Base-by-base conservation (phyloP, 495 filamentous ascomycete genomes). In the Wilcoxina mikolae region DNA sequence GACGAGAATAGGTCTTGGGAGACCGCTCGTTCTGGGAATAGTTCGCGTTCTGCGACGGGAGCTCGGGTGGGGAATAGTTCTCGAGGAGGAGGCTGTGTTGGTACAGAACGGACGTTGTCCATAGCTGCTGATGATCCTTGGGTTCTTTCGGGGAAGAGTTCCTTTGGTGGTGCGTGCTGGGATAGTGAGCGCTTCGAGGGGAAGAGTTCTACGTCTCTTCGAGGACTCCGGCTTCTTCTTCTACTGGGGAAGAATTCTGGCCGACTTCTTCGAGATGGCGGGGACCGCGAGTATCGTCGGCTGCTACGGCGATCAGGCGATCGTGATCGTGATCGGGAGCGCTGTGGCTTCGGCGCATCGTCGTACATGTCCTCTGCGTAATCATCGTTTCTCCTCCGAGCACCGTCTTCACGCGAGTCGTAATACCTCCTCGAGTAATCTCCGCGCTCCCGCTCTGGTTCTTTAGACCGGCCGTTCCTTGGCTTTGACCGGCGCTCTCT, bases 381-480 rank as follows among this genome's bases (percentile, higher is more conserved):
- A 0, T 42, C 57, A 26, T 58, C 41, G 11, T 49, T 12, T 3
- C 46, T 53, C 18, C 71, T 57, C 25, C 68, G 62, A 3, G 31
- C 5, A 26, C 62, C 47, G 24, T 64, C 47, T 51, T 60, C 56
- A 7, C 52, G 59, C 9, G 29, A 20, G 42, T 58, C 55, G 50
- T 58, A 66, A 50, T 57, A 55, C n/a, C 60, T 22, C 49, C 56
- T 48, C 56, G 57, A 39, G 49, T 64, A 51, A 58, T 68, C 26
- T 56, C 56, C 12, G 58, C 68, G 59, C 68, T 57, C 9, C 58
- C 60, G 43, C 75, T 75, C 20, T 51, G 25, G 1, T 51, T 54
- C 17, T 55, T 52, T 24, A 74, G 65, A 7, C 64, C 72, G 7
- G 56, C 52, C 23, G 67, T 60, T 5, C 70, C 64, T 2, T 66